Evolutionary conservation across 805 yeast species (phyloP), one percentile per base, ranked within the genome.

Genomic region (Starmerella geochares): DNA sequence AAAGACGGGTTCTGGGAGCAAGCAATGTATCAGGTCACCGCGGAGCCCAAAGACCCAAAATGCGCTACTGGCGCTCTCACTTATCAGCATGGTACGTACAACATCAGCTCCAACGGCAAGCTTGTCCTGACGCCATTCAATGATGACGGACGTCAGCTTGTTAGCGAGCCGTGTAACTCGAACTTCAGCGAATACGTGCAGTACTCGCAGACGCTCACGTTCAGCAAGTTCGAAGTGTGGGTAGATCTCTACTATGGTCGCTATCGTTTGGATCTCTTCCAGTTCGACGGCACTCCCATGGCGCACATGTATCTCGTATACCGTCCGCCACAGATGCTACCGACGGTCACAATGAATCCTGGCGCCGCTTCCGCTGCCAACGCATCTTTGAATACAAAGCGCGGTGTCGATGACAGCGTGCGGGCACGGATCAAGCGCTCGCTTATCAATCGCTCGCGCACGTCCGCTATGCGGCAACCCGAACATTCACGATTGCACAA

Each of bases 251-350:
- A 90, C 69, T 83, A 85, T 62, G 98, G 98, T 20, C 76, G 86
- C 61, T 80, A 79, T 68, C 75, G 77, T 57, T 75, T 92, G 50
- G 80, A 80, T 54, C 70, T 92, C 52, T 81, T 75, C 67, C 80
- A 81, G 68, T 81, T 75, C 59, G 71, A 70, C 37, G 96, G 96
- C 16, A 65, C 84, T 16, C 79, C 79, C 40, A 67, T 83, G 72
- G 90, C 86, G 57, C 97, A 98, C 0, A 66, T 92, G 60, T 92
- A 86, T 67, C 74, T 92, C 65, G 95, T 94, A 2, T 92, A 88
- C 71, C 76, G 77, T 60, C 98, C 98, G 5, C 94, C 98, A 9
- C 74, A 83, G 77, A 92, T 92, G 98, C 77, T 92, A 53, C 98
- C 98, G 20, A 92, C 97, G 0, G 68, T 65, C 47, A 88, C 96